Evolutionary conservation across 148 eudicot genomes (phyloP).

Genomic region (Rhododendron griersonianum): DNA sequence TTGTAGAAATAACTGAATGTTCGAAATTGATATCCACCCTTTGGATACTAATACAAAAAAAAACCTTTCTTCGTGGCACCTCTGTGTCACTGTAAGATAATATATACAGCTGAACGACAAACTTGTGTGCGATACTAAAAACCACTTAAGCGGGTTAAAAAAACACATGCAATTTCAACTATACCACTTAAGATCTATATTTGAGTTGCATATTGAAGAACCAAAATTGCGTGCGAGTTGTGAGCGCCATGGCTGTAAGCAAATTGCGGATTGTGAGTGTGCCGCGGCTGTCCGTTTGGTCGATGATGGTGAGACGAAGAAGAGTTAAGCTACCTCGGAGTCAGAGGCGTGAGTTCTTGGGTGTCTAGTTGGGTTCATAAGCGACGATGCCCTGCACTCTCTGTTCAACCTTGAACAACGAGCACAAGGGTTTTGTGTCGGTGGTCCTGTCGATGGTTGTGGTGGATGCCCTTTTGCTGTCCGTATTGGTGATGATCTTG

Average conservation of each 20-base stretch:
- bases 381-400: slow-evolving; percentile 17
- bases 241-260: neutral
- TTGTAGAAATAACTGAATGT: neutral
- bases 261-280: neutral
- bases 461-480: slow-evolving; percentile 18
- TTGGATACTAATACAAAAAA: neutral
- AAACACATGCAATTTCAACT: neutral
- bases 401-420: slow-evolving; percentile 15
- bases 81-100: neutral
- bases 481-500: slow-evolving; percentile 10
- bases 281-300: neutral
- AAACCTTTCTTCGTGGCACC: no score
- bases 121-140: neutral
- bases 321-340: neutral
- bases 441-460: slow-evolving; percentile 22
- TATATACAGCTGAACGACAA: neutral
- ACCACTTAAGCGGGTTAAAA: neutral
- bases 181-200: neutral
- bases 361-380: slow-evolving; percentile 17
- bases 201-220: neutral
- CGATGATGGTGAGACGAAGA: neutral
- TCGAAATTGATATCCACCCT: neutral
- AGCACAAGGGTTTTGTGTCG: slow-evolving; percentile 15
- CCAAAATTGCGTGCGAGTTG: neutral
- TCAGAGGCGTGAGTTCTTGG: slow-evolving; percentile 17